Evolutionary conservation across 768 basidiomycete genomes (phyloP).

Genomic region (Inosperma sp.): DNA sequence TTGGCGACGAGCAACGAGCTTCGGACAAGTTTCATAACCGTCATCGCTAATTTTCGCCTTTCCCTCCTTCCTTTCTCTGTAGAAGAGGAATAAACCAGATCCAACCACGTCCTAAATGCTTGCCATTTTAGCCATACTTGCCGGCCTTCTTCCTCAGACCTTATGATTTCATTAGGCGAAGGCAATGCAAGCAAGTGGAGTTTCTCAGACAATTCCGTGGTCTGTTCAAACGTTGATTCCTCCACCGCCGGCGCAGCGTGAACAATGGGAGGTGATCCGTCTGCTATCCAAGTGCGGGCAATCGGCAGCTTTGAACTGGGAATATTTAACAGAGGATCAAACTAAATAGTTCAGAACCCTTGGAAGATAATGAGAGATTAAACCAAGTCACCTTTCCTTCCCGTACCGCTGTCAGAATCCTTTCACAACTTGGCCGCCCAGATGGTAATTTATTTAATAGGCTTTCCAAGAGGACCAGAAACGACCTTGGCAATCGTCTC

Average conservation of each 20-base stretch:
- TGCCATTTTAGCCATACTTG: conserved; percentile 7
- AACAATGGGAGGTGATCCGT: background rate
- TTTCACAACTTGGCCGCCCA: conserved; percentile 66
- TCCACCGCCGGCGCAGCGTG: background rate
- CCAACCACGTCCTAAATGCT: background rate
- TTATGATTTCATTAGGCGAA: conserved; percentile 20
- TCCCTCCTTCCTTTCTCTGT: background rate
- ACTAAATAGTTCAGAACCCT: conserved; percentile 8
- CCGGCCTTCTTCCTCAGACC: conserved; percentile 21
- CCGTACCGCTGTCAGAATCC: conserved; percentile 61
- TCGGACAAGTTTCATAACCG: conserved; percentile 16
- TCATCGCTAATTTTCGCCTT: background rate
- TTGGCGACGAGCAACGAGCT: conserved; percentile 19
- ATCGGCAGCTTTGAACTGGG: conserved; percentile 15
- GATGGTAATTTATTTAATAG: conserved; percentile 59
- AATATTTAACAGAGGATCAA: conserved; percentile 19
- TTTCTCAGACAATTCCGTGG: conserved; percentile 12
- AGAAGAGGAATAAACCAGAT: background rate
- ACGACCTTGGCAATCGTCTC: conserved; percentile 67
- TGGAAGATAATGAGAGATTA: background rate
- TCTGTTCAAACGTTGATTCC: background rate
- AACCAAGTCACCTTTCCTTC: conserved; percentile 71
- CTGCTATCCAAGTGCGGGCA: conserved; percentile 11
- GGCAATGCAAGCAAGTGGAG: conserved; percentile 20
- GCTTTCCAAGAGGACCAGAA: conserved; percentile 67